Conservation (phyloP, 1,284 basidiomycete genomes). For the Moniliophthora roreri region DNA sequence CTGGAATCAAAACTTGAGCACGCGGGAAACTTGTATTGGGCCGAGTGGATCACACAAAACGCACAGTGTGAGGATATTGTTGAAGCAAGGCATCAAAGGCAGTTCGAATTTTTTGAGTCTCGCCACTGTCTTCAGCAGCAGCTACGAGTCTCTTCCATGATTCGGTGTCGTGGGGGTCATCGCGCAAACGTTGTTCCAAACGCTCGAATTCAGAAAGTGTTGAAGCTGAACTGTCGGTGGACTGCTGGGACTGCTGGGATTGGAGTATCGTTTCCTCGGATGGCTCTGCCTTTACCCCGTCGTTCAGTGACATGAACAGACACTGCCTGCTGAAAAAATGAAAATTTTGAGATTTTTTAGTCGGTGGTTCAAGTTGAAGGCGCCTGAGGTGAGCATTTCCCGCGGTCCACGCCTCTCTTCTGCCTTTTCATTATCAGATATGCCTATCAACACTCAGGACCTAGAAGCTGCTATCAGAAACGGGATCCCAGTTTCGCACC, state of each 20-base stretch:
- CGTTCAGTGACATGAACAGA: too few species aligned
- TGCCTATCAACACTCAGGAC: constrained; percentile 58
- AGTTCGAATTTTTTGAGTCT: constrained; percentile 66
- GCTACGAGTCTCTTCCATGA: constrained; percentile 70
- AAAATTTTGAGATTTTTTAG: too few species aligned
- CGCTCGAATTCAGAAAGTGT: constrained; percentile 34
- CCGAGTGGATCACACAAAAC: constrained; percentile 21
- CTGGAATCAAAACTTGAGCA: constrained; percentile 33
- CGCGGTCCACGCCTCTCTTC: too few species aligned
- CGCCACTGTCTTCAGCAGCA: constrained; percentile 64
- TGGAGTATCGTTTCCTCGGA: constrained; percentile 60
- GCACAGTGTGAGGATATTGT: constrained; percentile 78
- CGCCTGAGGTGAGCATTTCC: too few species aligned
- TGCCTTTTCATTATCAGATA: constrained; percentile 23
- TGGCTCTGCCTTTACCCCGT: constrained; percentile 22
- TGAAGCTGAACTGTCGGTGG: constrained; percentile 49
- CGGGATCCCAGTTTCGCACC: constrained; percentile 58
- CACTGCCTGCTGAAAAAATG: too few species aligned
- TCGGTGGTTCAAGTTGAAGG: too few species aligned
- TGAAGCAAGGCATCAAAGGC: constrained; percentile 75
- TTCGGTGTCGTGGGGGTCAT: constrained; percentile 59
- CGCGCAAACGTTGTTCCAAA: constrained; percentile 34
- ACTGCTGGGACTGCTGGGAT: constrained; percentile 53
- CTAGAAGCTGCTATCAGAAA: constrained; percentile 62
- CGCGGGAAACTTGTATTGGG: neutral